Base-by-base conservation (phyloP, 257 asterid genomes). In the Solanum habrochaites region DNA sequence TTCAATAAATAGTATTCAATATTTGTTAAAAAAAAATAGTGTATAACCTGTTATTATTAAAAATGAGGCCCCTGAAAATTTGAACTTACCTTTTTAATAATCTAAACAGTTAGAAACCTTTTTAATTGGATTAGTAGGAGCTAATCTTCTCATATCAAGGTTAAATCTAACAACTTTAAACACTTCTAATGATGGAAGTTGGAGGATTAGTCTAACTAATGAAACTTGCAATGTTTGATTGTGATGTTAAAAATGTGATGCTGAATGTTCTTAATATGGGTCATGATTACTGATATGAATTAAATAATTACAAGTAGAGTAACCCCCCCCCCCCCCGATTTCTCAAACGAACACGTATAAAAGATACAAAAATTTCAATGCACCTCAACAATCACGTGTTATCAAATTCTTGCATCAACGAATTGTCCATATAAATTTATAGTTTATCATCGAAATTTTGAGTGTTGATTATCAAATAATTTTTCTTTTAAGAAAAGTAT, bases 361-460 rank as follows among this genome's bases (percentile, higher is more conserved):
- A 74, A 6, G 58, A n/a, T 13, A 75, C 21, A 72, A 45, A 86
- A 89, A 39, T 75, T 88, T 88, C 78, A 43, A 62, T 86, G 18
- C 39, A 83, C 75, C 88, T 27, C 64, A 52, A 87, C 83, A 25
- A 91, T 89, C 94, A 91, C 93, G 94, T 93, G 21, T 94, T 92
- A 3, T 16, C 43, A 70, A 31, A 70, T 31, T 70, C 3, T n/a
- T 64, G 32, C 71, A 64, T 31, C 71, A 64, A 3, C 2, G n/a
- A 64, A 64, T n/a, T 9, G 12, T 43, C 49, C 49, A 4, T 43
- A 15, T 10, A 15, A 43, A 20, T 21, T 58, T 58, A 21, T 58
- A 21, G 1, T 3, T 7, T 21, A 58, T 0, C 2, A 2, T 58
- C 8, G 5, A 58, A 58, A 20, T 58, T 58, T 21, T 21, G 5